phyloP scores from a whole-genome alignment of 2,329 filamentous ascomycete genomes.

The Boeremia exigua region DNA sequence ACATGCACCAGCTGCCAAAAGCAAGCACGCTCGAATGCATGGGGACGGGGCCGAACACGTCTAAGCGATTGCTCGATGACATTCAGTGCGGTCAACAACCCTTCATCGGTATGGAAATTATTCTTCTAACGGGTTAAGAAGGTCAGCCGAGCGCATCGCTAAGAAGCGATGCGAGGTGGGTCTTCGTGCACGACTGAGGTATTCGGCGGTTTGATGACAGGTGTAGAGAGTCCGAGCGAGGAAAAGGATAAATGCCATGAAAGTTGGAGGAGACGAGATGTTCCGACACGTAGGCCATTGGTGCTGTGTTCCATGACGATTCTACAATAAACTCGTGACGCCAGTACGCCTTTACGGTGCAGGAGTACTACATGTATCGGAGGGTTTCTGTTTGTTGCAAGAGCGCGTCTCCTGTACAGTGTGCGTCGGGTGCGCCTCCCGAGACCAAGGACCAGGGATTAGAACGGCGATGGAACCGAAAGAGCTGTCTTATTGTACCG shows the following conservation, averaged over 20 bases:
- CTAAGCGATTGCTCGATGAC: not conserved
- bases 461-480: too few relatives aligned
- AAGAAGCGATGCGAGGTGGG: conserved; percentile 1
- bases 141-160: conserved; percentile 9
- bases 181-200: not conserved
- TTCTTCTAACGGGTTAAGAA: not conserved
- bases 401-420: too few relatives aligned
- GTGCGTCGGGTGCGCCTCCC: too few relatives aligned
- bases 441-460: too few relatives aligned
- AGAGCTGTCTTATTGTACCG: too few relatives aligned
- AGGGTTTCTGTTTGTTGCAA: too few relatives aligned
- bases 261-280: not conserved
- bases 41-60: conserved; percentile 3
- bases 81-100: not conserved
- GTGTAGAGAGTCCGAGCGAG: not conserved
- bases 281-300: not conserved
- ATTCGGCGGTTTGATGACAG: conserved; percentile 1
- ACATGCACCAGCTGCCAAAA: not conserved
- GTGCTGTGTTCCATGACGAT: too few relatives aligned
- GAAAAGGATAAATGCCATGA: not conserved
- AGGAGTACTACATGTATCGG: too few relatives aligned
- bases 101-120: conserved; percentile 4
- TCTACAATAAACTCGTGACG: too few relatives aligned
- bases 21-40: not conserved
- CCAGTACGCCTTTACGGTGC: too few relatives aligned